Evolutionary conservation across 352 stramenopile species (phyloP).

Genomic region (Bremia lactucae): DNA sequence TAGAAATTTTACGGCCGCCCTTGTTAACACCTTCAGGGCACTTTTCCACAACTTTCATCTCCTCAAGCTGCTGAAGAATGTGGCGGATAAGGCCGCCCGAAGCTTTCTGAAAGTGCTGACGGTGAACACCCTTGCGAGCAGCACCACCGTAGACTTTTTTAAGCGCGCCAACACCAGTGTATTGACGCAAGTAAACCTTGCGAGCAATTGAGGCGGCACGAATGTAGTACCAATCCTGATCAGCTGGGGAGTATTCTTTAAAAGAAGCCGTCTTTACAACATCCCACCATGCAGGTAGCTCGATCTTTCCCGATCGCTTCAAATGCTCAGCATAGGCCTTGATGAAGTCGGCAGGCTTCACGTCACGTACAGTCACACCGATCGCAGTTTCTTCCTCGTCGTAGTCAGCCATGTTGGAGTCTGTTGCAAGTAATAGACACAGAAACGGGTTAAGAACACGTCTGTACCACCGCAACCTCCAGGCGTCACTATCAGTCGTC

Average conservation of each 20-base stretch:
- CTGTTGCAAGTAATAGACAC: slow-evolving; percentile 15
- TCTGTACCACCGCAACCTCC: slow-evolving; percentile 82
- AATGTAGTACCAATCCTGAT: slow-evolving; percentile 99
- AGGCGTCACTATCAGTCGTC: slow-evolving; percentile 18
- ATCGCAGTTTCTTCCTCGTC: slow-evolving; percentile 49
- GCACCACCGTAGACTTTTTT: slow-evolving; percentile 96
- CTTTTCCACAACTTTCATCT: slow-evolving; percentile 98
- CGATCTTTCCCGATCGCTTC: slow-evolving; percentile 98
- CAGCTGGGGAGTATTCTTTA: slow-evolving; percentile 96
- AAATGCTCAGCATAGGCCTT: slow-evolving; percentile 97
- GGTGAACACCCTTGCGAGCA: slow-evolving; percentile 86
- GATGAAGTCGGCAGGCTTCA: slow-evolving; percentile 95
- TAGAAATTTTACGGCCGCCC: slow-evolving; percentile 91
- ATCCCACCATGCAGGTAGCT: slow-evolving; percentile 95
- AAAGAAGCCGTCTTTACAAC: slow-evolving; percentile 97
- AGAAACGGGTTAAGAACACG: slow-evolving; percentile 76
- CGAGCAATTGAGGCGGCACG: slow-evolving; percentile 94
- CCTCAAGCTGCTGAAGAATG: slow-evolving; percentile 95
- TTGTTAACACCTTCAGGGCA: slow-evolving; percentile 85
- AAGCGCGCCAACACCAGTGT: slow-evolving; percentile 93
- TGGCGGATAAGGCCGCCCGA: slow-evolving; percentile 94
- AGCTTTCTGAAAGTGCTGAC: slow-evolving; percentile 94
- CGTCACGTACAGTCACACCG: slow-evolving; percentile 96
- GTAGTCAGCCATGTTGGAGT: slow-evolving; percentile 82
- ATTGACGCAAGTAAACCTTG: slow-evolving; percentile 97